Base-by-base conservation (phyloP, 495 filamentous ascomycete species). In the Penicillium chermesinum region DNA sequence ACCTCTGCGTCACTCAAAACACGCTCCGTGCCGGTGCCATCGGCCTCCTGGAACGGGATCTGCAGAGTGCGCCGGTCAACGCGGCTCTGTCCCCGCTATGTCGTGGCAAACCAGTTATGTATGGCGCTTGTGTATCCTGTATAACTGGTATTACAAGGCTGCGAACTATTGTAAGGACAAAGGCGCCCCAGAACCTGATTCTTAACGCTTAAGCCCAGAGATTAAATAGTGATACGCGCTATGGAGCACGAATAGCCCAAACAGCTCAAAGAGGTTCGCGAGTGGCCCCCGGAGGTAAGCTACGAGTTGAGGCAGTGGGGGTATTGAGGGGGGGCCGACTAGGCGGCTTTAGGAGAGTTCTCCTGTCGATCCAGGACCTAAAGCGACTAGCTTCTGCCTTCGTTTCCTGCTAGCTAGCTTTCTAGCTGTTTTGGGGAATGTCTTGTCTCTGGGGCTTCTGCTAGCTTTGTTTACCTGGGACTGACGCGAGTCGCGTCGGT, bases 211-310 rank as follows among this genome's bases (percentile, higher is more conserved):
- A 35, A 36, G 14, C 42, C 17, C 2, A 20, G 8, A 21, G 36
- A 32, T 45, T 32, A 20, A 25, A 50, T 41, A 45, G 41, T 50
- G 41, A 45, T 39, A 9, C 44, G 46, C 54, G 33, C 49, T 46
- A 48, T 47, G 21, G 45, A 45, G 16, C 17, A 38, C 30, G n/a
- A n/a, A n/a, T n/a, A n/a, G n/a, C 22, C 45, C 41, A 17, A 10
- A 17, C 17, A 17, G 20, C 17, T 25, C 18, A 43, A 35, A 48
- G 44, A 44, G 49, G 45, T 48, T 52, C 48, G 36, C 34, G 18
- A 39, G 12, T 19, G 34, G 44, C 34, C 41, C 15, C 50, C 42
- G 39, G 7, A 20, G 38, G 41, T 37, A 42, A 39, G 33, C 41
- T 30, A 5, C 25, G 25, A 30, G 25, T 30, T 10, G 25, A 30